These are phyloP conservation scores for Calonectria leucothoes DNA, from an alignment of 2,329 filamentous ascomycete genomes.

Conservation along the genomic window DNA sequence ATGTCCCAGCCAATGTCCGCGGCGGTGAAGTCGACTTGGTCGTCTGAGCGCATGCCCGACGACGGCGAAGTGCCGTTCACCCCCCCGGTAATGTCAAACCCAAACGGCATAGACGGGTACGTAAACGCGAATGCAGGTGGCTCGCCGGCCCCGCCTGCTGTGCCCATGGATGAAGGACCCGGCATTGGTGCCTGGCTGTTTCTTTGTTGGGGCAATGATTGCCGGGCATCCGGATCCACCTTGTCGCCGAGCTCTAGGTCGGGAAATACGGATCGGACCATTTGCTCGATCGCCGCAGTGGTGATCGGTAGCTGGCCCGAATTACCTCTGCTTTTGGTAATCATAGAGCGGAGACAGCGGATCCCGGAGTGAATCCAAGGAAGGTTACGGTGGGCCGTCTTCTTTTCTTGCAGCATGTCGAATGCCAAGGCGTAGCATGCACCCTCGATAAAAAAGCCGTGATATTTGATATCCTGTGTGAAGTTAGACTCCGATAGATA, in stretches of 20 bases:
- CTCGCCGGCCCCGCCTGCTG: slow-evolving; percentile 20
- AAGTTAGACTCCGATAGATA: slow-evolving; percentile 15
- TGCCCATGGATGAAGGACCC: slow-evolving; percentile 29
- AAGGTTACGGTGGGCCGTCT: slow-evolving; percentile 49
- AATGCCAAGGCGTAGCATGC: slow-evolving; percentile 55
- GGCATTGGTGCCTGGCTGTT: slow-evolving; percentile 24
- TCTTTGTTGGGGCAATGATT: slow-evolving; percentile 27
- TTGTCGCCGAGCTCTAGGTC: slow-evolving; percentile 40
- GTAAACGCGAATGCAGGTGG: slow-evolving; percentile 41
- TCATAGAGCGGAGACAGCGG: slow-evolving; percentile 50
- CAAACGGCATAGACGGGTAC: slow-evolving; percentile 45
- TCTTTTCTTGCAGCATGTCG: slow-evolving; percentile 54
- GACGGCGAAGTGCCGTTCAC: slow-evolving; percentile 36
- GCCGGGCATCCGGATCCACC: slow-evolving; percentile 30
- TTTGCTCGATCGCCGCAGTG: slow-evolving; percentile 43
- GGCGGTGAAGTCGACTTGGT: slow-evolving; percentile 42
- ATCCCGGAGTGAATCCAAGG: slow-evolving; percentile 55
- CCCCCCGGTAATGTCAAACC: slow-evolving; percentile 37
- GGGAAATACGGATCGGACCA: slow-evolving; percentile 43
- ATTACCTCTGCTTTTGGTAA: slow-evolving; percentile 30
- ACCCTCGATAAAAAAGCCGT: slow-evolving; percentile 56
- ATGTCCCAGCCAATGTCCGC: slow-evolving; percentile 45
- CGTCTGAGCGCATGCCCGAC: slow-evolving; percentile 32
- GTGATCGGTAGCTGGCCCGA: slow-evolving; percentile 38
- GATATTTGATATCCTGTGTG: slow-evolving; percentile 55